These are phyloP conservation scores for Fusarium sp. DNA, from an alignment of 2,329 filamentous ascomycete species.

Conservation along the genomic window DNA sequence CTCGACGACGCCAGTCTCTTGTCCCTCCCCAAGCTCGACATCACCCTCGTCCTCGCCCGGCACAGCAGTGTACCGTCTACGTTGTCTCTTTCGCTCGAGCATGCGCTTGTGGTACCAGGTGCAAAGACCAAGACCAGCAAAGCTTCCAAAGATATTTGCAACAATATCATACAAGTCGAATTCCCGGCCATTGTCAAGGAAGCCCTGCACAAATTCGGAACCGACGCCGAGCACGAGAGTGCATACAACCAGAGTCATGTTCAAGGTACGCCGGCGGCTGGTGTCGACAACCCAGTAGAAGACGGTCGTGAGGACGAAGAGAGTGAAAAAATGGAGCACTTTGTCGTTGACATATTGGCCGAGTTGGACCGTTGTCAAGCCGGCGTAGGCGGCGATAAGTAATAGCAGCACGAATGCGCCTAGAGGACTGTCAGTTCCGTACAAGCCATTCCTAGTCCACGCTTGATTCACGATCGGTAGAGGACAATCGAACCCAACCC, in stretches of 20 bases:
- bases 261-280: conserved; percentile 83
- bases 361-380: conserved; percentile 75
- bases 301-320: conserved; percentile 85
- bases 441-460: neutral
- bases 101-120: conserved; percentile 96
- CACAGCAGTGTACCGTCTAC: conserved; percentile 78
- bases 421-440: conserved; percentile 49
- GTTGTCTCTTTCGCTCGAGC: conserved; percentile 85
- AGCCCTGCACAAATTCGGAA: conserved; percentile 79
- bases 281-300: conserved; percentile 99
- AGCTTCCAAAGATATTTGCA: conserved; percentile 86
- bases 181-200: conserved; percentile 78
- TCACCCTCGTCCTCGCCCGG: conserved; percentile 74
- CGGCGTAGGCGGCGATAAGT: conserved; percentile 81
- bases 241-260: conserved; percentile 85
- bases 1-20: conserved; percentile 73
- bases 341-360: conserved; percentile 83
- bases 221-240: conserved; percentile 78
- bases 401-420: conserved; percentile 78
- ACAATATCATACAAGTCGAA: conserved; percentile 87
- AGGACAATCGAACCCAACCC: neutral
- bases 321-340: conserved; percentile 84
- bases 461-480: neutral
- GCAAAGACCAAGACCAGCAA: conserved; percentile 77
- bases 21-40: conserved; percentile 80